These are phyloP conservation scores for Antitrichia curtipendula DNA, from an alignment of 225 moss, liverwort and hornwort species.

Conservation along the genomic window DNA sequence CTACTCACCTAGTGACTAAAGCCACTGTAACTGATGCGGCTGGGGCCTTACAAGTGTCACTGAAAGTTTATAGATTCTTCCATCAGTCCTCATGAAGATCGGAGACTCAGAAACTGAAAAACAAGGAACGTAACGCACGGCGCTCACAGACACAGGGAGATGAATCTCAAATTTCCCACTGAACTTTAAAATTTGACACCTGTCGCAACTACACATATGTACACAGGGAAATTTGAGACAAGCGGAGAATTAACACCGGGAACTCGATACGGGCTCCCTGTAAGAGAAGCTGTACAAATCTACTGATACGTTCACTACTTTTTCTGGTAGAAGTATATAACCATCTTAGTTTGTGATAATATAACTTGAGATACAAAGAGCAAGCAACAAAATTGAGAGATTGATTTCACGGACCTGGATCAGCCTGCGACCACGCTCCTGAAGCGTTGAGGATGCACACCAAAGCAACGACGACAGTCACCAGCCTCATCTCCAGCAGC, in stretches of 20 bases:
- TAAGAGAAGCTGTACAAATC: no score
- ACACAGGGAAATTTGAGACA: no score
- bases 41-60: no score
- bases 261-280: no score
- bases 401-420: not conserved
- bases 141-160: not conserved
- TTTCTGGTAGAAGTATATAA: not conserved
- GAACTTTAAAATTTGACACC: no score
- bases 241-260: no score
- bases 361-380: not conserved
- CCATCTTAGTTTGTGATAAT: not conserved
- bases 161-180: no score
- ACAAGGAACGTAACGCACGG: not conserved
- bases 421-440: not conserved
- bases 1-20: no score
- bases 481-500: not conserved
- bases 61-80: no score
- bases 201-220: no score
- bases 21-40: not conserved
- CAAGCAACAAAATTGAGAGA: not conserved
- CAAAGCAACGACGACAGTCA: not conserved
- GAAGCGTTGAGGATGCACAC: not conserved
- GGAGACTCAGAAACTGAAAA: not conserved
- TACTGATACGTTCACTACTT: no score
- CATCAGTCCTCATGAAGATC: not conserved